These are phyloP conservation scores for Candida peoriensis DNA, from an alignment of 805 yeast genomes.

Conservation along the genomic window DNA sequence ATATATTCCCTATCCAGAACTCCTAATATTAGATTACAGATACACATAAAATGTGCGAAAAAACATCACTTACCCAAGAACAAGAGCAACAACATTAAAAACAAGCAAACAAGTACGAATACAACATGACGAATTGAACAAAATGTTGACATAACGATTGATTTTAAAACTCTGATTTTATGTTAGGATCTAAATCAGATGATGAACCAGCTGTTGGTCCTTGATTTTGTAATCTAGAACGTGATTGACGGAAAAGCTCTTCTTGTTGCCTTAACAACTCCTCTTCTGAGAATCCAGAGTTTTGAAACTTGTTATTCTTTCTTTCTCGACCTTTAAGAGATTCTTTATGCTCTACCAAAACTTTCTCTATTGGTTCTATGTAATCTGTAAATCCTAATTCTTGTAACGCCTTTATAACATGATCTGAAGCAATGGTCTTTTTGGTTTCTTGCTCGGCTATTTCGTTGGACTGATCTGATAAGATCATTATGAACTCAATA, in stretches of 20 bases:
- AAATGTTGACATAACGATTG: no score
- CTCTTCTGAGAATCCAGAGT: conserved; percentile 88
- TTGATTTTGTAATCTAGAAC: conserved; percentile 51
- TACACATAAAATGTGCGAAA: neutral
- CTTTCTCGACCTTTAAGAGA: conserved; percentile 83
- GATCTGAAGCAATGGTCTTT: conserved; percentile 95
- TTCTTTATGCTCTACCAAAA: conserved; percentile 83
- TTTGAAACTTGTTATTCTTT: conserved; percentile 88
- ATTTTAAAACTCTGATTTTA: no score
- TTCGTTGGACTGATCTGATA: conserved; percentile 90
- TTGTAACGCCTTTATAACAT: conserved; percentile 82
- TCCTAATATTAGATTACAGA: conserved; percentile 1
- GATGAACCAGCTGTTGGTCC: conserved; percentile 3
- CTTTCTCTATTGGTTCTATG: conserved; percentile 73
- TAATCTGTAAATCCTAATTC: conserved; percentile 86
- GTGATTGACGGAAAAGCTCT: conserved; percentile 76
- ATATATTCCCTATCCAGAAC: neutral
- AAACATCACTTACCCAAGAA: neutral
- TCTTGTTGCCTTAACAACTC: conserved; percentile 91
- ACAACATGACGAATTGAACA: no score
- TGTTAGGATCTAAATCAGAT: neutral
- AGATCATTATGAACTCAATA: conserved; percentile 90
- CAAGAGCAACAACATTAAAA: neutral
- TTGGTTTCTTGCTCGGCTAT: conserved; percentile 95
- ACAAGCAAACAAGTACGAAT: conserved; percentile 2